Evolutionary conservation across 1,284 basidiomycete genomes (phyloP).

Genomic region (Fomitopsis schrenkii): DNA sequence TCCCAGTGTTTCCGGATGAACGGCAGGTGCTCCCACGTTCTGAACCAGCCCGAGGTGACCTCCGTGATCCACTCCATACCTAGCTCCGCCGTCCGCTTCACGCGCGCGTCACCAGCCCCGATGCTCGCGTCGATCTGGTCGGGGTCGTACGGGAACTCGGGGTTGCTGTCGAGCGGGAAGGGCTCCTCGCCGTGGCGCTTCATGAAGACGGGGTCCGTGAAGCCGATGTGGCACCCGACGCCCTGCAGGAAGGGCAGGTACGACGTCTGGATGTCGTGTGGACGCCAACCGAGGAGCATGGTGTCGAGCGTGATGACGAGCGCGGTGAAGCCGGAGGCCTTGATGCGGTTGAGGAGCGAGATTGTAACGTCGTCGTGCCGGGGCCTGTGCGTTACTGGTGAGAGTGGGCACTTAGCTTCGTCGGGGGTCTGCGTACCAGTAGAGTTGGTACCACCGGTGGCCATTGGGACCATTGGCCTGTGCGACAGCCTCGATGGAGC

Average conservation of each 20-base stretch:
- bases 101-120: constrained; percentile 42
- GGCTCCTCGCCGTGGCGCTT: constrained; percentile 39
- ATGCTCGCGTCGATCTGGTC: constrained; percentile 35
- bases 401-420: too few relatives aligned
- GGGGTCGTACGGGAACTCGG: constrained; percentile 57
- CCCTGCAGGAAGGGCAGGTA: constrained; percentile 65
- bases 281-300: constrained; percentile 62
- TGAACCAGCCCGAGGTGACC: constrained; percentile 52
- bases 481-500: constrained; percentile 72
- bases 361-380: constrained; percentile 55
- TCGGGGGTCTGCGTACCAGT: constrained; percentile 43
- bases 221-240: constrained; percentile 53
- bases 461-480: constrained; percentile 53
- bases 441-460: constrained; percentile 78
- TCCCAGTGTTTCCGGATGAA: constrained; percentile 66
- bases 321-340: constrained; percentile 58
- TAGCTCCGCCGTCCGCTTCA: constrained; percentile 35
- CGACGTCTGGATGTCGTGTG: constrained; percentile 54
- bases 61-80: constrained; percentile 55
- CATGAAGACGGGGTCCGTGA: constrained; percentile 73
- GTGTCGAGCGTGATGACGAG: constrained; percentile 72
- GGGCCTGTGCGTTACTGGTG: constrained; percentile 39
- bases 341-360: constrained; percentile 62
- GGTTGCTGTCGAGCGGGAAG: constrained; percentile 33
- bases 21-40: constrained; percentile 61